A percentile compares a stretch with the other conserved stretches of the same genome.
Conservation (phyloP, 1,139 yeast genomes). For the Petasospora rhodanensis region DNA sequence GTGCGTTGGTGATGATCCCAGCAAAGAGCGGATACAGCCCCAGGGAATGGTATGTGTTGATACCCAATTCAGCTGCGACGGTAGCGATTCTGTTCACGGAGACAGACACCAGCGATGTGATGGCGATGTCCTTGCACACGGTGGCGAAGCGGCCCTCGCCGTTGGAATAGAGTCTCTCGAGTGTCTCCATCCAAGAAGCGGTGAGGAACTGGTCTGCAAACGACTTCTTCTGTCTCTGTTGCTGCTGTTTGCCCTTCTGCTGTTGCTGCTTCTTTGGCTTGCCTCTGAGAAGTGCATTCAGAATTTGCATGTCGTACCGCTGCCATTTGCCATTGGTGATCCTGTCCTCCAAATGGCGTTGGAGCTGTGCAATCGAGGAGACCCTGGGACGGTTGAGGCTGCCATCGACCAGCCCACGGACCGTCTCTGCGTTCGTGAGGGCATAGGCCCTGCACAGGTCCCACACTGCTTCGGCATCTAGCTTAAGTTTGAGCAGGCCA, state of each 20-base stretch:
- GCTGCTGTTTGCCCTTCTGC: conserved; percentile 1
- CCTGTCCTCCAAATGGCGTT: conserved; percentile 35
- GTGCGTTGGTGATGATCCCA: conserved; percentile 43
- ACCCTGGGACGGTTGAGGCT: conserved; percentile 24
- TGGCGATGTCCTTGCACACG: conserved; percentile 42
- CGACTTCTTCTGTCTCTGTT: neutral
- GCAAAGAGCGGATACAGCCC: conserved; percentile 49
- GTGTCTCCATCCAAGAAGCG: conserved; percentile 49
- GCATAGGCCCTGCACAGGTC: conserved; percentile 52
- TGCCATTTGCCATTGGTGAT: conserved; percentile 43
- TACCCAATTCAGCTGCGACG: conserved; percentile 41
- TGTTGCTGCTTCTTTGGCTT: neutral
- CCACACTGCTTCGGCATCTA: conserved; percentile 62
- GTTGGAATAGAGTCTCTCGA: conserved; percentile 52
- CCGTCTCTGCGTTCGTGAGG: conserved; percentile 39
- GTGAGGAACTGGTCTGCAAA: conserved; percentile 55
- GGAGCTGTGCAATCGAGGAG: conserved; percentile 17
- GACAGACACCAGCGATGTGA: conserved; percentile 48
- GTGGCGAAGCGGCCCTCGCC: conserved; percentile 52
- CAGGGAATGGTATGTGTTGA: conserved; percentile 39
- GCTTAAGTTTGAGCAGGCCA: conserved; percentile 51
- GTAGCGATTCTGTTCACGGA: conserved; percentile 41
- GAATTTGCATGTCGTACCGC: conserved; percentile 35
- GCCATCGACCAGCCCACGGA: conserved; percentile 55
- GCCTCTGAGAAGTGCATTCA: conserved; percentile 32